phyloP scores from a whole-genome alignment of 495 filamentous ascomycete species.

The Daldinia concentrica region DNA sequence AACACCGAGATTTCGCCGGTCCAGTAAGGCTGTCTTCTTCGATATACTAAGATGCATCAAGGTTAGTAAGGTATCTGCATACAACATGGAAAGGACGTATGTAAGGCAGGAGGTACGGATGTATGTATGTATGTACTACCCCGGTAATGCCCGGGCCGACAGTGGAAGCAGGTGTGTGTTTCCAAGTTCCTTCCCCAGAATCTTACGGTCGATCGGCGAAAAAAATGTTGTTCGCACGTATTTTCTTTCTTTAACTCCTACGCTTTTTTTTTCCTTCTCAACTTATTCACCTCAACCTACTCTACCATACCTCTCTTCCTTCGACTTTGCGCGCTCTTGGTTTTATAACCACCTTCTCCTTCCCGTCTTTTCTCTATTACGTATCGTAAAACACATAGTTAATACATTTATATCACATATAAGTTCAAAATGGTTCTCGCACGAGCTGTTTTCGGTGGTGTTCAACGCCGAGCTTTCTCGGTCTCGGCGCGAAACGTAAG shows the following conservation, averaged over 20 bases:
- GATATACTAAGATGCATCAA: not conserved
- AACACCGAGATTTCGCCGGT: not conserved
- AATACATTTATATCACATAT: constrained; percentile 5
- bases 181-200: not conserved
- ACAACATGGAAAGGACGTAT: not conserved
- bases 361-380: constrained; percentile 11
- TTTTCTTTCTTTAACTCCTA: constrained; percentile 3
- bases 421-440: constrained; percentile 41
- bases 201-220: constrained; percentile 8
- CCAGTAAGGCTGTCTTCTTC: not conserved
- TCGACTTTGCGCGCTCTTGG: not conserved
- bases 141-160: constrained; percentile 18
- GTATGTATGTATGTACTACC: constrained; percentile 2
- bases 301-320: not conserved
- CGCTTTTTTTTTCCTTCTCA: constrained; percentile 5
- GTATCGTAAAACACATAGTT: constrained; percentile 10
- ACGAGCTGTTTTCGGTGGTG: constrained; percentile 47
- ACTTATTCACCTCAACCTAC: constrained; percentile 10
- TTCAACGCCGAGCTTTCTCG: constrained; percentile 94
- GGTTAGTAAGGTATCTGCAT: constrained; percentile 4
- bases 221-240: not conserved
- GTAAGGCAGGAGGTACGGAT: not conserved
- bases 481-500: constrained; percentile 88
- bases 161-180: constrained; percentile 1
- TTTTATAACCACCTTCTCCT: not conserved